These are phyloP conservation scores for Pyrus bretschneideri DNA, from an alignment of 306 rosid species.

Conservation along the genomic window DNA sequence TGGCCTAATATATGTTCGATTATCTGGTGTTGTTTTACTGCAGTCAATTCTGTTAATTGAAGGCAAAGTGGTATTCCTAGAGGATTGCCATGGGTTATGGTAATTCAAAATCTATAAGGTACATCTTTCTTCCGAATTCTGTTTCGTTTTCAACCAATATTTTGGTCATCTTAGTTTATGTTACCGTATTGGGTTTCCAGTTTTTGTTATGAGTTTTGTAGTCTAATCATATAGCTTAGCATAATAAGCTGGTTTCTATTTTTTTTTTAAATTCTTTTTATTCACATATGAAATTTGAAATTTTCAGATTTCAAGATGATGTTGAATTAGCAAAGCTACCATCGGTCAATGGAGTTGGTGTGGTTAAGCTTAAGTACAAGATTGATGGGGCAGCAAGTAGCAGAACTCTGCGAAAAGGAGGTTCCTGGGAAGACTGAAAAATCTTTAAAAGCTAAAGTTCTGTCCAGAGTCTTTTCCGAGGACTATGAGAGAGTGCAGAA, in stretches of 20 bases:
- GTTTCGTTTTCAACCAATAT: not conserved
- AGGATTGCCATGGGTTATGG: conserved; percentile 51
- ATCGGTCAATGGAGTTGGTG: conserved; percentile 16
- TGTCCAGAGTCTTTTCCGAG: conserved; percentile 49
- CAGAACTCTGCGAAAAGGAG: conserved; percentile 9
- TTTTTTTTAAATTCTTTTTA: not conserved
- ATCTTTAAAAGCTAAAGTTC: conserved; percentile 33
- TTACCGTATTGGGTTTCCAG: not conserved
- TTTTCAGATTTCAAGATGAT: conserved; percentile 37
- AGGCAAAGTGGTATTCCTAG: conserved; percentile 14
- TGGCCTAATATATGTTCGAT: not conserved
- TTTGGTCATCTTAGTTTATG: not conserved
- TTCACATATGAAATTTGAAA: conserved; percentile 11
- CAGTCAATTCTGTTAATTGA: conserved; percentile 16
- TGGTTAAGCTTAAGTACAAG: conserved; percentile 26
- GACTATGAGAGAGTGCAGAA: conserved; percentile 38
- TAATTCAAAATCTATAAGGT: conserved; percentile 66
- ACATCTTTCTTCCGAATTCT: conserved; percentile 9
- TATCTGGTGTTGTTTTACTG: not conserved
- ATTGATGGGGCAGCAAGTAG: conserved; percentile 26
- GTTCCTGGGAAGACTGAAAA: conserved; percentile 14
- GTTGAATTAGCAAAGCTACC: conserved; percentile 21
- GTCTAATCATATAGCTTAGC: not conserved
- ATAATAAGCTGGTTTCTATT: not conserved
- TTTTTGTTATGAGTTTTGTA: not conserved